Conservation (phyloP, 202 grass and related monocot genomes). For the Panicum virgatum region DNA sequence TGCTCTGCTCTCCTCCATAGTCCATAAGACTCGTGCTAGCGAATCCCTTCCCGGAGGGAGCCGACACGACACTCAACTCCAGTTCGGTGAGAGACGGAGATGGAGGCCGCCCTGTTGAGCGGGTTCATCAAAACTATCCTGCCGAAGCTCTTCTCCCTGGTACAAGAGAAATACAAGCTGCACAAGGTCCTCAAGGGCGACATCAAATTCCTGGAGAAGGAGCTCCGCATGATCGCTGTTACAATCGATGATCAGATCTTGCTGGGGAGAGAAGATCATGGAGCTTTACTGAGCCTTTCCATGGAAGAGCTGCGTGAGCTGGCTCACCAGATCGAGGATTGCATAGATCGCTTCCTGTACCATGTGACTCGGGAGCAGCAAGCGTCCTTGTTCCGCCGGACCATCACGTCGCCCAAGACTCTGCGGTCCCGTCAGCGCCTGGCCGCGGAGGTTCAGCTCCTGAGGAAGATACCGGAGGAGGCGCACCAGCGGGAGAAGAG, state of each 20-base stretch:
- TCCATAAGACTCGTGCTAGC: too few relatives aligned
- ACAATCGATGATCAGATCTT: neutral
- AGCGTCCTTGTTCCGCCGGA: neutral
- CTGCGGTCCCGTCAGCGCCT: neutral
- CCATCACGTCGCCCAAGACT: neutral
- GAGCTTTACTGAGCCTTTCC: neutral
- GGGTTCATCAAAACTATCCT: neutral
- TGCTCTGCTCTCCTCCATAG: too few relatives aligned
- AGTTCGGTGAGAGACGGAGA: neutral
- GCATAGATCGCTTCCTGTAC: neutral
- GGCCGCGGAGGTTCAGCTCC: neutral
- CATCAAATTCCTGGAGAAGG: neutral
- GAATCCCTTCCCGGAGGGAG: too few relatives aligned
- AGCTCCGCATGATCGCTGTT: constrained; percentile 12
- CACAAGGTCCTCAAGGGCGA: neutral
- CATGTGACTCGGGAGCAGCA: neutral
- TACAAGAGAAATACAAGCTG: neutral
- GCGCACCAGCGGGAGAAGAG: neutral
- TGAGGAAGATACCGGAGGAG: constrained; percentile 2
- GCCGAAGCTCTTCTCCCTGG: neutral
- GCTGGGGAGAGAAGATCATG: neutral
- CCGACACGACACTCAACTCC: too few relatives aligned
- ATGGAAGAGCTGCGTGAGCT: constrained; percentile 7
- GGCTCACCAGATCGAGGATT: neutral
- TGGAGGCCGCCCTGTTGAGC: neutral